Conservation (phyloP, 164 flowering plant species). For the Litsea cubeba region DNA sequence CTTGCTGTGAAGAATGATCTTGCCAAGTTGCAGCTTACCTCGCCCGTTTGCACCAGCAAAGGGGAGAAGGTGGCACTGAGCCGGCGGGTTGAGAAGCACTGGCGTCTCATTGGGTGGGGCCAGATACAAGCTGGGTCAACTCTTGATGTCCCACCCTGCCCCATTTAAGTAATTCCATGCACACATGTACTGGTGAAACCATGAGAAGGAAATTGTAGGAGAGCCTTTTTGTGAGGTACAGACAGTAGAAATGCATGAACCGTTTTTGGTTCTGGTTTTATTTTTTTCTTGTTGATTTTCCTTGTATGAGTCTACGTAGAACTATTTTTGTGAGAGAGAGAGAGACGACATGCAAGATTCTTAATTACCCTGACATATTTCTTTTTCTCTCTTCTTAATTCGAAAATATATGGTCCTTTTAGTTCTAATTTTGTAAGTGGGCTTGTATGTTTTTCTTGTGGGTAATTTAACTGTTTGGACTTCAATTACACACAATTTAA, state of each 20-base stretch:
- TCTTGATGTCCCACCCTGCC: conserved; percentile 71
- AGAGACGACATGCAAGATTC: too few relatives aligned
- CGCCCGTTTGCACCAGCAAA: conserved; percentile 89
- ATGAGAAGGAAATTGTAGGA: neutral
- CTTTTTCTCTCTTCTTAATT: too few relatives aligned
- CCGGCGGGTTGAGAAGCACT: conserved; percentile 74
- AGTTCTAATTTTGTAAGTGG: too few relatives aligned
- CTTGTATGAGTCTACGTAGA: too few relatives aligned
- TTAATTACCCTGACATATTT: too few relatives aligned
- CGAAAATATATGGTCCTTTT: too few relatives aligned
- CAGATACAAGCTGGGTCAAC: conserved; percentile 83
- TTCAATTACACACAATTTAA: too few relatives aligned
- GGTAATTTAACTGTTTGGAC: too few relatives aligned
- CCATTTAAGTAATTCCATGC: conserved; percentile 30
- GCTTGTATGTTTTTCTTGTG: too few relatives aligned
- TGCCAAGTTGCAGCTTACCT: conserved; percentile 75
- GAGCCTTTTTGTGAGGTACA: conserved; percentile 47
- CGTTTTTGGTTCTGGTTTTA: neutral
- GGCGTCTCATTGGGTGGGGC: conserved; percentile 97
- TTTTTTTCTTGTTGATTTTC: neutral
- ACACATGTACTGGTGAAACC: neutral
- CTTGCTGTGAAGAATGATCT: conserved; percentile 80
- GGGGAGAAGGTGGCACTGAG: conserved; percentile 92
- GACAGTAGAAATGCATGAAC: conserved; percentile 32
- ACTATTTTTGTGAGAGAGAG: too few relatives aligned